A percentile compares a stretch with the other conserved stretches of the same genome.
Evolutionary conservation across 495 filamentous ascomycete species (phyloP).

Genomic region (Neurospora terricola): DNA sequence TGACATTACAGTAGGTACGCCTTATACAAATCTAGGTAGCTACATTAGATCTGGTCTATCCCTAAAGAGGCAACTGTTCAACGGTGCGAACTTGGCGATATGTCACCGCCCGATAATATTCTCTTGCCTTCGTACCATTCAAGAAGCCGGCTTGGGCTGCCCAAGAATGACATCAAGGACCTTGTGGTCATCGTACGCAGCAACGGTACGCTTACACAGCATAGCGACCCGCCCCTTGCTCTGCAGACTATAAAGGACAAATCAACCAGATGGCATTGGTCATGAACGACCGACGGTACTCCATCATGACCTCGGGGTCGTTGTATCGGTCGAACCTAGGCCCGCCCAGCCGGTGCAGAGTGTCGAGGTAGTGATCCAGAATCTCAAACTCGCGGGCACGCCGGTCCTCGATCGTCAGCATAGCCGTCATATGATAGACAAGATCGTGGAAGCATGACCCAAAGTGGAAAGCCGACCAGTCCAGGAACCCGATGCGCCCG

Average conservation of each 20-base stretch:
- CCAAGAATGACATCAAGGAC: slow-evolving; percentile 9
- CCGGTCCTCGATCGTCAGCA: slow-evolving; percentile 52
- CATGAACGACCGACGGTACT: slow-evolving; percentile 16
- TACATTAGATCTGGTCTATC: too few species aligned
- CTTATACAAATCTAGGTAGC: too few species aligned
- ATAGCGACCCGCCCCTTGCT: slow-evolving; percentile 2
- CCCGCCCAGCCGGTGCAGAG: slow-evolving; percentile 12
- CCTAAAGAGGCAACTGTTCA: too few species aligned
- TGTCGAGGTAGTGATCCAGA: slow-evolving; percentile 48
- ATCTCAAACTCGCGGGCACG: slow-evolving; percentile 57
- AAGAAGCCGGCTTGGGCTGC: slow-evolving; percentile 2
- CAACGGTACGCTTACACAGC: slow-evolving; percentile 8
- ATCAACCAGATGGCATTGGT: slow-evolving; percentile 45
- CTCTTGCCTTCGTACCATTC: background rate
- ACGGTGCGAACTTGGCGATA: too few species aligned
- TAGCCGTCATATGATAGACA: slow-evolving; percentile 14
- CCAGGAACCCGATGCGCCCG: slow-evolving; percentile 13
- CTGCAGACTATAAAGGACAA: slow-evolving; percentile 39
- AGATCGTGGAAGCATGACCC: slow-evolving; percentile 19
- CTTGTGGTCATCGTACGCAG: slow-evolving; percentile 6
- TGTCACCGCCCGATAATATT: too few species aligned
- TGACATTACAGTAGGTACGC: too few species aligned
- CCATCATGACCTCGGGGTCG: slow-evolving; percentile 14
- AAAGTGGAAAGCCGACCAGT: slow-evolving; percentile 19
- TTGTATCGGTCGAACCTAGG: slow-evolving; percentile 14